Evolutionary conservation across 192 early-diverging fungal genomes (phyloP), one percentile per base, ranked within the genome.

Genomic region (Linnemannia zychae): DNA sequence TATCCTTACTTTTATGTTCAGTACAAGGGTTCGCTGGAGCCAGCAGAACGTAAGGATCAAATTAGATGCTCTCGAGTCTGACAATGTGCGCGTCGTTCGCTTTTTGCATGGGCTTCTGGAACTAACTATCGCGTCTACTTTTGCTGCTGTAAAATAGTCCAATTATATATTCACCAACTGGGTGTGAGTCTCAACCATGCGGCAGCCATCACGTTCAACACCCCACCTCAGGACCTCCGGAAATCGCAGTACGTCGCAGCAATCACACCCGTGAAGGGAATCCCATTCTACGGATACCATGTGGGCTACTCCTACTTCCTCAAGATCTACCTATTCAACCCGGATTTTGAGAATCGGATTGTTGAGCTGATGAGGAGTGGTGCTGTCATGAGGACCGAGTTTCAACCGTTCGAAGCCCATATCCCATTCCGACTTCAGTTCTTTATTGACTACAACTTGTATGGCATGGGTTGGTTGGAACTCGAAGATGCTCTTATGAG

Each of bases 231-330:
- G 71, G 68, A 52, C 46, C 72, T 20, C 11, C 36, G 74, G 15
- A 72, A 74, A 13, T 78, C 75, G 17, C 87, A 88, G 33, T 90
- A 91, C 46, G 87, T 98, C 18, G 93, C 92, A 0, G 95, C 93
- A 2, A 93, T 97, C 52, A 77, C 89, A 17, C 91, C 93, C 1
- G 92, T 95, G 40, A 95, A 95, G 78, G 97, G 96, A 0, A 85
- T 96, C 0, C 94, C 95, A 2, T 97, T 97, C 80, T 99, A 99
- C 87, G 97, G 97, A 9, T 96, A 96, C 84, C 92, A 94, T 72
- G 82, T 90, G 13, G 87, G 88, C 1, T 94, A 97, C 71, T 81
- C 77, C 0, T 91, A 87, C 37, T 98, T 96, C 77, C 89, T 97
- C 49, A 97, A 97, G 81, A 92, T 97, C 38, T 91, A 93, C 31